A percentile compares a stretch with the other conserved stretches of the same genome.
Evolutionary conservation across 1,284 basidiomycete genomes (phyloP).

Genomic region (Ceratobasidium sp.): DNA sequence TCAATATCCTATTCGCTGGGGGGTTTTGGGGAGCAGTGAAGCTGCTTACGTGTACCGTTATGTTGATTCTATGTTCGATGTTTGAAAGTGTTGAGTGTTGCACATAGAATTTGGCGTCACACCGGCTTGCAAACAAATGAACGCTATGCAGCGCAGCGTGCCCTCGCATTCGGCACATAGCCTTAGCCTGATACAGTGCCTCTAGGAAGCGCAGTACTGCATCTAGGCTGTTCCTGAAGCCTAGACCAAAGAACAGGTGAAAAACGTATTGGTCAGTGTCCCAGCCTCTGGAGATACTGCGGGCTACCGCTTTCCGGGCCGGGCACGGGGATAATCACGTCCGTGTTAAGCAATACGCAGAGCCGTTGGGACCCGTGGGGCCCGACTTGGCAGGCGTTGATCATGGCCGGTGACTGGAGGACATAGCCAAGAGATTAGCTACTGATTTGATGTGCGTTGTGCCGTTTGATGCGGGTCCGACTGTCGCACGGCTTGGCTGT

Average conservation of each 20-base stretch:
- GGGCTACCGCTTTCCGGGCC: too few relatives aligned
- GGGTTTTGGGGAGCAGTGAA: background rate
- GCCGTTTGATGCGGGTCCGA: slow-evolving; percentile 41
- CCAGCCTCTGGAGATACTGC: background rate
- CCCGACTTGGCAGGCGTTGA: slow-evolving; percentile 38
- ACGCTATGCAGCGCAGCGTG: slow-evolving; percentile 39
- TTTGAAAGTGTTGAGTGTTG: too few relatives aligned
- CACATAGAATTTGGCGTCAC: slow-evolving; percentile 17
- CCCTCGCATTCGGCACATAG: slow-evolving; percentile 40
- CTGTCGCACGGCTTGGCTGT: slow-evolving; percentile 27
- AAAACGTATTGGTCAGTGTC: background rate
- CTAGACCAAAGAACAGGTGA: slow-evolving; percentile 8
- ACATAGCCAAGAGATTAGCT: slow-evolving; percentile 46
- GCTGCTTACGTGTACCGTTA: slow-evolving; percentile 10
- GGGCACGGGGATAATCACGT: too few relatives aligned
- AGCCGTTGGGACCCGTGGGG: slow-evolving; percentile 40
- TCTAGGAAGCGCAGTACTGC: too few relatives aligned
- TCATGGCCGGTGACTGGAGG: slow-evolving; percentile 42
- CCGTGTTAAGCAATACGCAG: too few relatives aligned
- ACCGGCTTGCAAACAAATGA: slow-evolving; percentile 41
- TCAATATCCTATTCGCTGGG: background rate
- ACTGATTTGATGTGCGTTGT: slow-evolving; percentile 41
- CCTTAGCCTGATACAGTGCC: background rate
- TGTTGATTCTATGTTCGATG: too few relatives aligned
- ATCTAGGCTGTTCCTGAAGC: slow-evolving; percentile 40